Evolutionary conservation across 495 filamentous ascomycete species (phyloP), one percentile per base, ranked within the genome.

Genomic region (Podospora bellae-mahoneyi): DNA sequence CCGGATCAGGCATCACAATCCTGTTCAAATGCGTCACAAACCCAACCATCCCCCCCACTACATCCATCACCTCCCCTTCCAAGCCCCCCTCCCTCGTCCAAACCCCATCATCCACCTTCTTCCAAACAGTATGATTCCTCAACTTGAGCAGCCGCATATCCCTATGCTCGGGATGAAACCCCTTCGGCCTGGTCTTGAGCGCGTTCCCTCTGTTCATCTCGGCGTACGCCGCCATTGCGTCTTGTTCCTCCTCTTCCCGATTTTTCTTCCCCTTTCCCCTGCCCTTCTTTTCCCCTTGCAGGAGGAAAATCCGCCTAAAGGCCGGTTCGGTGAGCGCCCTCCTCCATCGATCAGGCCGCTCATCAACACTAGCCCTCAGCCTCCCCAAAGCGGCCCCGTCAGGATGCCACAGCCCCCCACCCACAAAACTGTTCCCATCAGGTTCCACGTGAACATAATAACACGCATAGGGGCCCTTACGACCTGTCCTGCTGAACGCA

Each of bases 131-230:
- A 74, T 88, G 95, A 76, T 88, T 94, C 69, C 87, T 84, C 68
- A 96, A 83, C 66, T 91, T 88, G 62, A 96, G 81, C 65, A 96
- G 82, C 56, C 87, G 83, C 71, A 95, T 92, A 67, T 94, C 88
- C 54, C 84, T 76, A 72, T 96, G 89, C 64, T 91, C 88, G 16
- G 85, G 80, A 34, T 85, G 82, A 76, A 91, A 96, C 69, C 92
- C 92, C 87, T 93, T 94, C 0, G 93, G 93, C 73, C 90, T 91
- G 53, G 86, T 93, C 83, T 95, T 95, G 13, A 97, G 80, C 57
- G 91, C 91, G 65, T 85, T 89, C 70, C 89, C 88, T 67, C 81
- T 77, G 71, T 94, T 97, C 58, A 78, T 75, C 58, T 78, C 82
- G 10, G 86, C 82, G 78, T 95, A 95, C 3, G 90, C 91, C 58